Evolutionary conservation across 768 basidiomycete species (phyloP).

Genomic region (Coprinopsis cinerea): DNA sequence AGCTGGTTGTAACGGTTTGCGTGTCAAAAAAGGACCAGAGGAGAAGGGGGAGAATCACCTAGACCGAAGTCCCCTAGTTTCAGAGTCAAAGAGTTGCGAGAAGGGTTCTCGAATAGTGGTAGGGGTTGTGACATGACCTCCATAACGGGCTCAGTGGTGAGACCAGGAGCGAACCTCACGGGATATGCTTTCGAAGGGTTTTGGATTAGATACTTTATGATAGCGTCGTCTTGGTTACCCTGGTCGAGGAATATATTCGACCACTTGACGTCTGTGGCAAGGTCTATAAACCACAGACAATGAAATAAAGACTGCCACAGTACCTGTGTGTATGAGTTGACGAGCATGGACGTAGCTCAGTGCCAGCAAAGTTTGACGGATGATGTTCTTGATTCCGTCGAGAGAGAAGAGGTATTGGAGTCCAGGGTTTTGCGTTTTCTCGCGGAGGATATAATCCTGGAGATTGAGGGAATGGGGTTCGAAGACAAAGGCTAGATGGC

Average conservation of each 20-base stretch:
- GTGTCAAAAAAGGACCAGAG: neutral
- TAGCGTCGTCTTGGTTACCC: slow-evolving; percentile 2
- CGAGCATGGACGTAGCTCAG: slow-evolving; percentile 24
- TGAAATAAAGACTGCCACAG: neutral
- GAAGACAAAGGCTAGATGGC: neutral
- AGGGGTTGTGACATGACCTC: slow-evolving; percentile 22
- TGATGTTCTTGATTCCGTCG: slow-evolving; percentile 15
- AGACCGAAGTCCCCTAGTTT: slow-evolving; percentile 18
- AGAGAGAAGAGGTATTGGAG: neutral
- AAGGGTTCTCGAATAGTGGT: slow-evolving; percentile 12
- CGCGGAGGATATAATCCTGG: neutral
- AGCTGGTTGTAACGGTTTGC: no score
- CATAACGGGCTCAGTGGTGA: slow-evolving; percentile 19
- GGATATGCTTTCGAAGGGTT: slow-evolving; percentile 13
- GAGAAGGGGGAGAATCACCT: slow-evolving; percentile 2
- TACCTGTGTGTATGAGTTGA: slow-evolving; percentile 18
- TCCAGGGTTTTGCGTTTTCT: neutral
- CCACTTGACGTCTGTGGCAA: slow-evolving; percentile 17
- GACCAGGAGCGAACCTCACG: slow-evolving; percentile 10
- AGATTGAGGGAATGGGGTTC: neutral
- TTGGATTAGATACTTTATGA: slow-evolving; percentile 6
- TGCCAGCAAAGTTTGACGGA: slow-evolving; percentile 23
- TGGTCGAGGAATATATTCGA: slow-evolving; percentile 15
- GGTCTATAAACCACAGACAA: neutral
- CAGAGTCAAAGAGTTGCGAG: slow-evolving; percentile 14